These are phyloP conservation scores for Entomortierella parvispora DNA, from an alignment of 192 early-diverging fungal species.

Conservation along the genomic window DNA sequence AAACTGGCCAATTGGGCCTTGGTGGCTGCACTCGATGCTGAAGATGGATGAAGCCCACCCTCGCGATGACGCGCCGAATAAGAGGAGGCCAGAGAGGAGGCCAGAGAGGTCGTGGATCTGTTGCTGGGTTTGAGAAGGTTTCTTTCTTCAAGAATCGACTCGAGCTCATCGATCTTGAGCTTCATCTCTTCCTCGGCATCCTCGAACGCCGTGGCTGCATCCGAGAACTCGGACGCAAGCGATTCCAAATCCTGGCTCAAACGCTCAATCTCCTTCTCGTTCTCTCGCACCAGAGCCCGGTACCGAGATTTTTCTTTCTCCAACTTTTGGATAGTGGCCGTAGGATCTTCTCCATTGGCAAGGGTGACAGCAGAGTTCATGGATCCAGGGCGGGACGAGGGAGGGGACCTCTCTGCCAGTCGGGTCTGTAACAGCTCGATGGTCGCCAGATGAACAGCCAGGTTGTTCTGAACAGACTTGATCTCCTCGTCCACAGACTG, in stretches of 20 bases:
- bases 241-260: constrained; percentile 50
- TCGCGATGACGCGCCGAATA: constrained; percentile 19
- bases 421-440: constrained; percentile 23
- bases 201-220: constrained; percentile 47
- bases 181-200: constrained; percentile 55
- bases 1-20: constrained; percentile 20
- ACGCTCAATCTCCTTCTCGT: constrained; percentile 47
- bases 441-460: constrained; percentile 18
- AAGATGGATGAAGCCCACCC: neutral
- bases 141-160: constrained; percentile 28
- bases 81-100: constrained; percentile 22
- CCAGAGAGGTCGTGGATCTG: constrained; percentile 17
- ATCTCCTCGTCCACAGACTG: constrained; percentile 30
- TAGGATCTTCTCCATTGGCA: constrained; percentile 14
- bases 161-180: constrained; percentile 40
- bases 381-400: constrained; percentile 25
- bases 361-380: constrained; percentile 9
- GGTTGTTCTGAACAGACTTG: constrained; percentile 17
- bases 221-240: constrained; percentile 50
- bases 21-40: neutral
- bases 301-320: constrained; percentile 41
- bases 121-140: constrained; percentile 14
- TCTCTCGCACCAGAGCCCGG: constrained; percentile 37
- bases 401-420: constrained; percentile 13
- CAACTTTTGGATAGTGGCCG: constrained; percentile 19